phyloP scores from a whole-genome alignment of 768 basidiomycete genomes.

The Boletales sp. region DNA sequence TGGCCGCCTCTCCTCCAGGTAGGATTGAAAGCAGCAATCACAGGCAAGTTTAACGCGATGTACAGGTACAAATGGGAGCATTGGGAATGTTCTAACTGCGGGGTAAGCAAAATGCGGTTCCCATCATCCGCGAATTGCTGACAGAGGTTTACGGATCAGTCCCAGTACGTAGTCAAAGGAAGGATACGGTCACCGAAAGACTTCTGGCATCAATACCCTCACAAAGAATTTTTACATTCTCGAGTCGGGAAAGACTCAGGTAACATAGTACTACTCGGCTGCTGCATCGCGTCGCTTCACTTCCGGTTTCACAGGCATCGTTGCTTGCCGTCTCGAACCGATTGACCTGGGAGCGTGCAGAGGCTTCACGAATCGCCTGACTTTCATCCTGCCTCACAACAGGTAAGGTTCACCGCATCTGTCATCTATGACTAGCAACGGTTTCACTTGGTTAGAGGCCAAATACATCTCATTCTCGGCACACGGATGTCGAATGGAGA shows the following conservation, averaged over 20 bases:
- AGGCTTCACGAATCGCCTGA: constrained; percentile 34
- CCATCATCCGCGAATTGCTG: not conserved
- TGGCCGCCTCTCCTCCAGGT: constrained; percentile 76
- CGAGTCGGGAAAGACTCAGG: constrained; percentile 30
- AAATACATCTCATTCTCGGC: constrained; percentile 53
- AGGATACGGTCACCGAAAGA: constrained; percentile 32
- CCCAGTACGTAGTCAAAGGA: constrained; percentile 12
- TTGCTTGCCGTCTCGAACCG: constrained; percentile 12
- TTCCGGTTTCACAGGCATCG: constrained; percentile 16
- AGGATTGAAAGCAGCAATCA: constrained; percentile 11
- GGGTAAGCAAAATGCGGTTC: constrained; percentile 34
- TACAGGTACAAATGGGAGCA: constrained; percentile 68
- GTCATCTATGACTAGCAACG: not conserved
- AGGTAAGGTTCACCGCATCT: constrained; percentile 33
- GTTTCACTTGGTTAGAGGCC: constrained; percentile 39
- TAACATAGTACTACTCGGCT: not conserved
- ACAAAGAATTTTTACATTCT: constrained; percentile 25
- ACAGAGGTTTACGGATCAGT: constrained; percentile 8
- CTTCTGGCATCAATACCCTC: constrained; percentile 33
- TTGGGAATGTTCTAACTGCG: constrained; percentile 66
- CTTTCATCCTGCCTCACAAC: constrained; percentile 47
- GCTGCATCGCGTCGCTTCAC: not conserved
- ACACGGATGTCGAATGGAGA: constrained; percentile 33
- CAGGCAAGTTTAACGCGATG: constrained; percentile 1
- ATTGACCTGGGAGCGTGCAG: constrained; percentile 17